Base-by-base conservation (phyloP, 2,329 filamentous ascomycete genomes). In the Metarhizium album region DNA sequence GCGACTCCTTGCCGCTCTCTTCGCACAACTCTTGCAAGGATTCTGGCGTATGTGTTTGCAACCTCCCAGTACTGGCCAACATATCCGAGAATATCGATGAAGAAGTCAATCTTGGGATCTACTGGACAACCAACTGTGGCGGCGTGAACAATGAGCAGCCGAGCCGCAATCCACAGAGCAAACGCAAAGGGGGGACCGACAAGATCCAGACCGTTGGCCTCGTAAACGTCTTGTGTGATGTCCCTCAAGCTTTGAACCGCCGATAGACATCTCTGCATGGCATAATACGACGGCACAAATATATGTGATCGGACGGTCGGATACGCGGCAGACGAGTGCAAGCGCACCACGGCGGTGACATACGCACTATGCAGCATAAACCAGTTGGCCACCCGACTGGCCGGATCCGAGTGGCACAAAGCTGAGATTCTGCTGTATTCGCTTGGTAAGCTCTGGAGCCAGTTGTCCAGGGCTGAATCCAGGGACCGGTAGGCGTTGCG, bases 311-410 rank as follows among this genome's bases (percentile, higher is more conserved):
- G 60, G 0, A 67, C 58, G 0, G 64, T 67, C 3, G 70, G 70
- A 47, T 73, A 73, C 3, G 70, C 70, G 0, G 70, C 69, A 3
- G 68, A 64, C 2, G 70, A 71, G 51, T 73, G 70, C n/a, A 73
- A 58, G 1, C 70, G 65, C 3, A 73, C 69, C 5, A 70, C 70
- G 2, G 68, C 64, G 0, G 68, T 70, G 13, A 73, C 69, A 45
- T 71, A 73, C 7, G 70, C 70, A 54, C 70, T 71, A 24, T 73
- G 70, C 8, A 73, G 59, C 67, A 72, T 70, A 52, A 72, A 71
- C 70, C 69, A 72, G 54, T 72, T 72, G n/a, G 70, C 70, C 2
- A 72, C 70, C 1, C 70, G 66, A 48, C 69, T 71, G 2, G 69
- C 70, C 3, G 70, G 70, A 18, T 72, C 70, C 4, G 70, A 71